These are phyloP conservation scores for Aureobasidium melanogenum DNA, from an alignment of 2,329 filamentous ascomycete species.

Conservation along the genomic window DNA sequence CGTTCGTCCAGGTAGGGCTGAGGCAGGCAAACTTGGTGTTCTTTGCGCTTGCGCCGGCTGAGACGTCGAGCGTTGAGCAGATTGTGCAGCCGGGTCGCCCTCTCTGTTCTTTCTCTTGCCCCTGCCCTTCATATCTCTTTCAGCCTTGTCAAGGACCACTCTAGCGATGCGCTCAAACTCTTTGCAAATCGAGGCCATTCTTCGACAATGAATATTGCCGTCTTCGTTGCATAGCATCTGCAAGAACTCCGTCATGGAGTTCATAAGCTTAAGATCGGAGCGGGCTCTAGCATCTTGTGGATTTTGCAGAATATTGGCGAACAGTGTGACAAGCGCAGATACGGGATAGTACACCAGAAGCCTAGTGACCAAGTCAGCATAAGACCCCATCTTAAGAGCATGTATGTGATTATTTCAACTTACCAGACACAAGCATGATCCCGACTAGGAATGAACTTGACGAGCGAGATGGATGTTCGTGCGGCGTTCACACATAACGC, in stretches of 20 bases:
- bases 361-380: slow-evolving; percentile 33
- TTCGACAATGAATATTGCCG: slow-evolving; percentile 72
- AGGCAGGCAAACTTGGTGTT: slow-evolving; percentile 18
- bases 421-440: slow-evolving; percentile 94
- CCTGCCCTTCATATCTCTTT: slow-evolving; percentile 70
- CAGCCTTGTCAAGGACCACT: slow-evolving; percentile 81
- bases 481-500: slow-evolving; percentile 88
- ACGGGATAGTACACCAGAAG: slow-evolving; percentile 95
- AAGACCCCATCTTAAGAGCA: not conserved
- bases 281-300: slow-evolving; percentile 80
- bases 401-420: slow-evolving; percentile 25
- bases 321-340: slow-evolving; percentile 85
- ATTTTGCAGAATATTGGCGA: slow-evolving; percentile 94
- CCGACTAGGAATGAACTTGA: slow-evolving; percentile 93
- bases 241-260: slow-evolving; percentile 82
- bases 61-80: not conserved
- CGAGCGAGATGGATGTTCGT: slow-evolving; percentile 80
- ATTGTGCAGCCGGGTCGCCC: slow-evolving; percentile 20
- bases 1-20: slow-evolving; percentile 11
- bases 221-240: slow-evolving; percentile 75
- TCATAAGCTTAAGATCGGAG: slow-evolving; percentile 86
- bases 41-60: not conserved
- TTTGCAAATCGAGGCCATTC: slow-evolving; percentile 89
- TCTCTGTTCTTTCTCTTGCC: slow-evolving; percentile 76
- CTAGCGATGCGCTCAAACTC: slow-evolving; percentile 94